Base-by-base conservation (phyloP, 2,329 filamentous ascomycete species). In the Scedosporium minutisporum region DNA sequence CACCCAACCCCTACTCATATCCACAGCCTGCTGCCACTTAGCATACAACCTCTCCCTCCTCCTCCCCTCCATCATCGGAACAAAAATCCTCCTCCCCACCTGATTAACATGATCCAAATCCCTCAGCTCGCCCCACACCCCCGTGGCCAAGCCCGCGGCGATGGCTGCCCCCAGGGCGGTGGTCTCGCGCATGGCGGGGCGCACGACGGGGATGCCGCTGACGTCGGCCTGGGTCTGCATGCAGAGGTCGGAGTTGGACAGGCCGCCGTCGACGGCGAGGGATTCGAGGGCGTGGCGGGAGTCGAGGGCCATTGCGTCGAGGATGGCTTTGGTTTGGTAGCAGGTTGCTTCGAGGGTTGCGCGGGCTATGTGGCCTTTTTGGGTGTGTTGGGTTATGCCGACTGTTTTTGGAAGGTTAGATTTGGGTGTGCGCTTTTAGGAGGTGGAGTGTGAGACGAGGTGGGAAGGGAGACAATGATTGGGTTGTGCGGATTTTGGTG, bases 181-280 rank as follows among this genome's bases (percentile, higher is more conserved):
- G 3, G 91, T 96, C 78, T 96, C 92, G 63, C 90, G 87, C 92
- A 96, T 96, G 63, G 85, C 82, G 0, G 92, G 92, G 25, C 92
- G 86, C 72, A 93, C 86, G 64, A 96, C 89, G 29, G 87, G 88
- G 67, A 96, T 95, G 63, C 87, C 77, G 68, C 89, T 91, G 60
- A 96, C 83, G 75, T 96, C 88, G 65, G 92, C 88, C 81, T 96
- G 92, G 4, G 89, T 91, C 81, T 88, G 91, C 92, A 96, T 96
- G 76, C 88, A 91, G 63, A 96, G 81, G 71, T 93, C 88, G 10
- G 90, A 93, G 75, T 91, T 93, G 69, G 88, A 92, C 82, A 96
- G 90, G 64, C 92, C 92, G 63, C 92, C 92, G 71, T 96, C 92
- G 53, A 96, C 92, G 41, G 90, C 88, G 53, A 96, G 80, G 66